Conservation (phyloP, 768 basidiomycete species). For the Collybia sordida region DNA sequence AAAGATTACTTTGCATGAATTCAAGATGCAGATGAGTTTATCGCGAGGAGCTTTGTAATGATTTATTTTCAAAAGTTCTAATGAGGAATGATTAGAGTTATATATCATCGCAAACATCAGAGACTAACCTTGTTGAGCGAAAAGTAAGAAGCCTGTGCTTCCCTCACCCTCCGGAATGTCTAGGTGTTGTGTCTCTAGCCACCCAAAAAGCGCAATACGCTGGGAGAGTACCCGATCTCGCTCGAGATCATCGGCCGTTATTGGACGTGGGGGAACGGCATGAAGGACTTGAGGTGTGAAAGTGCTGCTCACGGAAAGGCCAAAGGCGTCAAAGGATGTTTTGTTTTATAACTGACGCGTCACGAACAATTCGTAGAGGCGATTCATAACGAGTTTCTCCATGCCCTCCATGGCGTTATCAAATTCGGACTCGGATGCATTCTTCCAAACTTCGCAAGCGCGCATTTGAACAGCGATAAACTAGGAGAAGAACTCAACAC, state of each 20-base stretch:
- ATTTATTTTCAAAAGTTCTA: slow-evolving; percentile 94
- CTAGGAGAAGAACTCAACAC: slow-evolving; percentile 36
- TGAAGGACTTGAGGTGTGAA: slow-evolving; percentile 85
- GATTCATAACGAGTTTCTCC: slow-evolving; percentile 99
- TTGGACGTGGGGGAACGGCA: slow-evolving; percentile 64
- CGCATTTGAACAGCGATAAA: slow-evolving; percentile 92
- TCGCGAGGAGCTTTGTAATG: slow-evolving; percentile 99
- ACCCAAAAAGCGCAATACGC: slow-evolving; percentile 86
- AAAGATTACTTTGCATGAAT: slow-evolving; percentile 99
- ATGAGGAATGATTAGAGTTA: background rate
- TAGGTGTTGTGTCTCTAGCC: slow-evolving; percentile 87
- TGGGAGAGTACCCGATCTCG: slow-evolving; percentile 89
- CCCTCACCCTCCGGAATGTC: slow-evolving; percentile 83
- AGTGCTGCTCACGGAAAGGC: slow-evolving; percentile 51
- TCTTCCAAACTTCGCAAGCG: slow-evolving; percentile 79
- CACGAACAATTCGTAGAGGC: slow-evolving; percentile 90
- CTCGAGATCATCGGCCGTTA: slow-evolving; percentile 96
- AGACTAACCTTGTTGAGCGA: slow-evolving; percentile 78
- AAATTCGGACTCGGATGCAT: slow-evolving; percentile 77
- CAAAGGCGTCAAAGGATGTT: slow-evolving; percentile 5
- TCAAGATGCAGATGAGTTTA: slow-evolving; percentile 95
- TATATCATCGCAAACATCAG: background rate
- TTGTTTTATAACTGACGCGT: background rate
- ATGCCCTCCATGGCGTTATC: slow-evolving; percentile 98
- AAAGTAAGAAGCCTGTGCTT: slow-evolving; percentile 80